Conservation (phyloP, 179 eudicot genomes). For the Beta corolliflora region DNA sequence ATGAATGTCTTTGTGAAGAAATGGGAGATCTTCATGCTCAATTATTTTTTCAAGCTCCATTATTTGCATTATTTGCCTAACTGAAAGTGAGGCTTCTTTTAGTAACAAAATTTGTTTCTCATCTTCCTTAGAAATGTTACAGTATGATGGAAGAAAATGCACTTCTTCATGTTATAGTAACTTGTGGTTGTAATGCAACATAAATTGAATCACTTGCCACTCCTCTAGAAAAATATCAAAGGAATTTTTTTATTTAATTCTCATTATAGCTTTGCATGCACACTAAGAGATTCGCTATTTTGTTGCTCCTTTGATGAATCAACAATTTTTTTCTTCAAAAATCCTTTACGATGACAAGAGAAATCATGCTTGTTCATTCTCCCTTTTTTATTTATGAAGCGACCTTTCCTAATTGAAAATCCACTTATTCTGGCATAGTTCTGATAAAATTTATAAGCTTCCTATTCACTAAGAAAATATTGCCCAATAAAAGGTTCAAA, state of each 20-base stretch:
- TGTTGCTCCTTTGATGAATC: no score
- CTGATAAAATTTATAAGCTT: no score
- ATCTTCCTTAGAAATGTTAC: conserved; percentile 15
- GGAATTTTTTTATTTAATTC: not conserved
- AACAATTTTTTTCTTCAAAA: no score
- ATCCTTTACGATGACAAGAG: no score
- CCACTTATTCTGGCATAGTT: no score
- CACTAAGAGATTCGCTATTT: not conserved
- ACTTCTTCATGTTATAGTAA: not conserved
- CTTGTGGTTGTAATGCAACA: not conserved
- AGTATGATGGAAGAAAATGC: conserved; percentile 10
- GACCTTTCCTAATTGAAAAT: no score
- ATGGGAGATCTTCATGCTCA: no score
- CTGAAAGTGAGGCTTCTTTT: conserved; percentile 11
- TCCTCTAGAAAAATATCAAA: not conserved
- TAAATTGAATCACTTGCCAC: conserved; percentile 5
- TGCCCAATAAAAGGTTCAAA: no score
- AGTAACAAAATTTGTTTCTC: not conserved
- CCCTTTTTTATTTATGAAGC: no score
- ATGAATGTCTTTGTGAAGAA: no score
- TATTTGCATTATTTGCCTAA: not conserved
- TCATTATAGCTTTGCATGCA: not conserved
- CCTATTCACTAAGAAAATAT: no score
- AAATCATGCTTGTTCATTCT: no score
- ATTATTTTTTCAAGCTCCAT: conserved; percentile 18